Conservation (phyloP, 2,329 filamentous ascomycete genomes). For the Acrodontium crateriforme region DNA sequence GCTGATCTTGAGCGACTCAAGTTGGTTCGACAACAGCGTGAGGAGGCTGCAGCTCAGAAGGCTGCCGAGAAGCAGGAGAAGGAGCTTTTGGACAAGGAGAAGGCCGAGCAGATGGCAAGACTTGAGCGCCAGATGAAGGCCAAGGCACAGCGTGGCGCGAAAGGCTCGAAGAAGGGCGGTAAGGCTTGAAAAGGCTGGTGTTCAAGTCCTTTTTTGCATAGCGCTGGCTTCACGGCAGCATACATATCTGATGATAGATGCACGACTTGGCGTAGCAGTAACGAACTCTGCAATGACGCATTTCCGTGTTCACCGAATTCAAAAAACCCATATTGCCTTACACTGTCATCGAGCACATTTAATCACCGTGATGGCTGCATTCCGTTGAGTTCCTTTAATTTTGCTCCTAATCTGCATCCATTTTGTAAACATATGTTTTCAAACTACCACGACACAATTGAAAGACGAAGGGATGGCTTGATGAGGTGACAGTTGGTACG, state of each 20-base stretch:
- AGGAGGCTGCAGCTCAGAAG: constrained; percentile 69
- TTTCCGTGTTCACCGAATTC: too few species aligned
- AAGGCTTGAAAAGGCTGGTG: constrained; percentile 14
- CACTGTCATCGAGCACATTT: too few species aligned
- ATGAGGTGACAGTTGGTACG: too few species aligned
- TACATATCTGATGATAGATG: constrained; percentile 7
- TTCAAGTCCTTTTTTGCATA: constrained; percentile 1
- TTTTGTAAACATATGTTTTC: too few species aligned
- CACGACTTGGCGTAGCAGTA: constrained; percentile 6
- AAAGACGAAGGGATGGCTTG: too few species aligned
- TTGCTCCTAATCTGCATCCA: too few species aligned
- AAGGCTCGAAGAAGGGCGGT: constrained; percentile 31
- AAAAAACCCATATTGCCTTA: too few species aligned
- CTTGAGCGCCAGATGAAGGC: constrained; percentile 32
- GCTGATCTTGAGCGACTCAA: constrained; percentile 73
- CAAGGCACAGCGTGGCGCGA: constrained; percentile 26
- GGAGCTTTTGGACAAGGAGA: constrained; percentile 42
- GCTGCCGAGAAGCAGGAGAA: constrained; percentile 47
- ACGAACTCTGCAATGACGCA: too few species aligned
- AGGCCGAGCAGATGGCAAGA: constrained; percentile 34
- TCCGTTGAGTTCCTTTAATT: too few species aligned
- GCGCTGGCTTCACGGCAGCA: constrained; percentile 2
- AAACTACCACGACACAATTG: too few species aligned
- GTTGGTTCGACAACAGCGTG: constrained; percentile 73
- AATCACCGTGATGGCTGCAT: too few species aligned